Conservation (phyloP, 306 rosid species). For the Trichosanthes truncata region DNA sequence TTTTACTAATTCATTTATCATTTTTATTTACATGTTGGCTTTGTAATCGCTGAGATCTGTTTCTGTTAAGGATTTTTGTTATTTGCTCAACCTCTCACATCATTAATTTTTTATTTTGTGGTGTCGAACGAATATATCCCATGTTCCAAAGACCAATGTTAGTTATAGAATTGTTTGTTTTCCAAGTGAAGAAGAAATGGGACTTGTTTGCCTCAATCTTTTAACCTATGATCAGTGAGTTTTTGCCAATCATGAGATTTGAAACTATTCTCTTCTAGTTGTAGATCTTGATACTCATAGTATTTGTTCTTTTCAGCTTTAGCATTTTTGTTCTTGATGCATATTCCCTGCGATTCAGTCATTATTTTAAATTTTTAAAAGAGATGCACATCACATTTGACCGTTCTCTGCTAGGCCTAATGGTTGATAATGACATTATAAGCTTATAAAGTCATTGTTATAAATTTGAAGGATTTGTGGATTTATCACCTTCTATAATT, state of each 20-base stretch:
- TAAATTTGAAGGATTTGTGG: neutral
- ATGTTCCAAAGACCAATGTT: neutral
- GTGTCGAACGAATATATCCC: neutral
- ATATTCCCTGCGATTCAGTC: neutral
- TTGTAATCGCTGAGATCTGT: neutral
- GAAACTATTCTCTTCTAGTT: neutral
- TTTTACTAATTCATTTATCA: neutral
- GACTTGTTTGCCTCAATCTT: neutral
- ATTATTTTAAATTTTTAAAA: neutral
- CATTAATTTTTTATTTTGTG: neutral
- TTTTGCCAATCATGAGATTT: neutral
- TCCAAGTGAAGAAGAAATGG: neutral
- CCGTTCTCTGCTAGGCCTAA: neutral
- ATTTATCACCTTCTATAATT: neutral
- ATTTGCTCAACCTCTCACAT: neutral
- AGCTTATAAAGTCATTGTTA: neutral
- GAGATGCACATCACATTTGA: neutral
- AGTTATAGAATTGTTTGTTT: neutral
- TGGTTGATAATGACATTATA: neutral
- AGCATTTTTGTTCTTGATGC: neutral
- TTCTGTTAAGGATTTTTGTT: neutral
- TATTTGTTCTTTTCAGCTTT: neutral
- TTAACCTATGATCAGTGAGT: neutral
- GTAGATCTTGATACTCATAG: neutral
- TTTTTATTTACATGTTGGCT: neutral